Evolutionary conservation across 495 filamentous ascomycete species (phyloP).

Genomic region (Pseudotulostoma volvatum): DNA sequence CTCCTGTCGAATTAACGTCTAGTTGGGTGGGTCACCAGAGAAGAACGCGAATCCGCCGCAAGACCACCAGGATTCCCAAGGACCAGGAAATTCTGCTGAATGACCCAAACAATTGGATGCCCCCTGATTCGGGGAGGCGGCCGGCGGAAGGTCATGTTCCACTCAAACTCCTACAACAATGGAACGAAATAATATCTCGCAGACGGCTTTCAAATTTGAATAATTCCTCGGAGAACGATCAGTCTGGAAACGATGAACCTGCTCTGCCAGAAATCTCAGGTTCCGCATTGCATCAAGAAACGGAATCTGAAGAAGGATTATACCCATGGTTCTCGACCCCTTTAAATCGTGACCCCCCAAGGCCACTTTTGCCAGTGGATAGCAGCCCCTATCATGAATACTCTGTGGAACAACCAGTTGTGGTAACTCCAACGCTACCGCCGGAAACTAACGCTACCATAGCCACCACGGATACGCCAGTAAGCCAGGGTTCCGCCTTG

Average conservation of each 20-base stretch:
- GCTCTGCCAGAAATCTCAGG: not conserved
- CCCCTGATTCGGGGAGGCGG: slow-evolving; percentile 13
- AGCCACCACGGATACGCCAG: not conserved
- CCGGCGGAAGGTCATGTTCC: slow-evolving; percentile 21
- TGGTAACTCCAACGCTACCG: not conserved
- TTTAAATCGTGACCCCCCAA: not conserved
- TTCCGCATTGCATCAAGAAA: slow-evolving; percentile 2
- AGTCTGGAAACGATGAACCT: too few species aligned
- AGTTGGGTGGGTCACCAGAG: slow-evolving; percentile 17
- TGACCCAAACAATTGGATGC: slow-evolving; percentile 28
- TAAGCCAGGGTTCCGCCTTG: not conserved
- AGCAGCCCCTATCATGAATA: slow-evolving; percentile 14
- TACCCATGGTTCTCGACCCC: not conserved
- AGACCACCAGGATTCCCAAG: slow-evolving; percentile 37
- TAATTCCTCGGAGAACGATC: too few species aligned
- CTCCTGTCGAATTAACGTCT: not conserved
- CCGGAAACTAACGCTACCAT: not conserved
- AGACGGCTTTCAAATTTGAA: too few species aligned
- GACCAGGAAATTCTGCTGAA: slow-evolving; percentile 46
- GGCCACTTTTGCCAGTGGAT: slow-evolving; percentile 9
- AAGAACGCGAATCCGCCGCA: slow-evolving; percentile 22
- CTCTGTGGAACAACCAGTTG: not conserved
- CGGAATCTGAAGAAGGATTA: slow-evolving; percentile 6
- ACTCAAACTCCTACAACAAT: slow-evolving; percentile 15
- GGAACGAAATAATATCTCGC: slow-evolving; percentile 25